phyloP scores from a whole-genome alignment of 2,329 filamentous ascomycete genomes.

The Chaetothyriales sp. region DNA sequence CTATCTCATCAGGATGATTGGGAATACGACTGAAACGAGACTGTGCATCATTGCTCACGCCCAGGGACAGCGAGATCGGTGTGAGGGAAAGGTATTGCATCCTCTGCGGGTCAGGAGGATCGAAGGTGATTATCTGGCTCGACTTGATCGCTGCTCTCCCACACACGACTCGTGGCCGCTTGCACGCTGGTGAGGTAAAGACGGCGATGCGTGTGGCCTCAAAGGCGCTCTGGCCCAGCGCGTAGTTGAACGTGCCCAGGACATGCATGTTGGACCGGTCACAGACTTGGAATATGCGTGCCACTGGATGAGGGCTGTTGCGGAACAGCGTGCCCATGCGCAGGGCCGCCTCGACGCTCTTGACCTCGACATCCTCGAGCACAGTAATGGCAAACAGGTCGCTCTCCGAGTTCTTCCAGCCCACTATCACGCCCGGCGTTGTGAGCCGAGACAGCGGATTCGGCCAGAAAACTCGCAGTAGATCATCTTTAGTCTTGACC shows the following conservation, averaged over 20 bases:
- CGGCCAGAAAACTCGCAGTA: slow-evolving; percentile 98
- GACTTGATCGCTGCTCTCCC: slow-evolving; percentile 48
- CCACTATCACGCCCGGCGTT: slow-evolving; percentile 71
- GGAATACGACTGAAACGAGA: not conserved
- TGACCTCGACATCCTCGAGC: slow-evolving; percentile 78
- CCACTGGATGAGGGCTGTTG: slow-evolving; percentile 63
- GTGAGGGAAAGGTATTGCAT: slow-evolving; percentile 95
- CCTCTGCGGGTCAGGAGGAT: slow-evolving; percentile 64
- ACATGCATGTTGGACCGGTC: slow-evolving; percentile 72
- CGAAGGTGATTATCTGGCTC: slow-evolving; percentile 78
- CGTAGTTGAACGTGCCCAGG: slow-evolving; percentile 62
- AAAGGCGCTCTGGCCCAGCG: slow-evolving; percentile 30
- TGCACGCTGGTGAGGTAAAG: slow-evolving; percentile 35
- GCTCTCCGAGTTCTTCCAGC: slow-evolving; percentile 83
- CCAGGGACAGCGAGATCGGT: slow-evolving; percentile 73
- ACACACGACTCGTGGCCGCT: slow-evolving; percentile 59
- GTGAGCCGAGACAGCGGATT: slow-evolving; percentile 61
- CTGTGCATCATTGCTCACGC: slow-evolving; percentile 16
- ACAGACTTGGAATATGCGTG: slow-evolving; percentile 70
- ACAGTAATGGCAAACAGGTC: slow-evolving; percentile 85
- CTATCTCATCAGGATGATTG: slow-evolving; percentile 36
- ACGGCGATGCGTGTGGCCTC: slow-evolving; percentile 57
- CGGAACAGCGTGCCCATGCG: slow-evolving; percentile 70
- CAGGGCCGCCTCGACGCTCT: slow-evolving; percentile 75
- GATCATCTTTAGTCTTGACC: slow-evolving; percentile 52